Evolutionary conservation across 2,329 filamentous ascomycete genomes (phyloP), one percentile per base, ranked within the genome.

Genomic region (Colletotrichum zoysiae): DNA sequence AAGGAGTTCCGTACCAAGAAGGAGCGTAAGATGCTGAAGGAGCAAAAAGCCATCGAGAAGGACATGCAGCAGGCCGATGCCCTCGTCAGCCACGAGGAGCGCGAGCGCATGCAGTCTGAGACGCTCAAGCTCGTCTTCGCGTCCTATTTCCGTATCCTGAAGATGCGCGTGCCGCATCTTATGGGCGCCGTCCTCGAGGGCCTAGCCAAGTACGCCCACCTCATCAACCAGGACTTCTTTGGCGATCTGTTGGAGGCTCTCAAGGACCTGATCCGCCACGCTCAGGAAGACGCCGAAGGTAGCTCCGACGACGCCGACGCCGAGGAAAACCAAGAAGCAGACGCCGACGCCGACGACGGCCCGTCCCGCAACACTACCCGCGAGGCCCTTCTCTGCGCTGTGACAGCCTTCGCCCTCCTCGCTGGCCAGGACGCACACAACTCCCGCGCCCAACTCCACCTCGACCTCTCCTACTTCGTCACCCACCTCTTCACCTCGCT

Each of bases 211-310:
- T 99, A 97, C 79, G 92, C 95, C 4, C 96, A 98, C 80, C 88
- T 99, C 71, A 99, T 99, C 86, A 99, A 99, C 84, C 95, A 99
- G 79, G 94, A 99, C 79, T 98, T 99, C 85, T 99, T 99, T 77
- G 96, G 95, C 38, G 96, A 99, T 79, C 87, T 99, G 40, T 89
- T 99, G 14, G 96, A 98, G 82, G 95, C 95, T 0, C 86, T 99
- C 50, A 97, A 97, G 81, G 96, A 99, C 74, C 88, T 99, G 56
- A 95, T 98, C 77, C 89, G 90, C 5, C 90, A 95, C 75, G 92
- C 93, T 64, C 88, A 92, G 77, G 85, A 87, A 0, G 84, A 87
- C 20, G 83, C 84, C 18, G 82, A 83, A 2, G 79, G 76, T 3
- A 79, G 79, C 42, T 46, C 33, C 5, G n/a, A 84, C 1, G 85